Evolutionary conservation across 495 filamentous ascomycete genomes (phyloP).

Genomic region (Parathielavia appendiculata): DNA sequence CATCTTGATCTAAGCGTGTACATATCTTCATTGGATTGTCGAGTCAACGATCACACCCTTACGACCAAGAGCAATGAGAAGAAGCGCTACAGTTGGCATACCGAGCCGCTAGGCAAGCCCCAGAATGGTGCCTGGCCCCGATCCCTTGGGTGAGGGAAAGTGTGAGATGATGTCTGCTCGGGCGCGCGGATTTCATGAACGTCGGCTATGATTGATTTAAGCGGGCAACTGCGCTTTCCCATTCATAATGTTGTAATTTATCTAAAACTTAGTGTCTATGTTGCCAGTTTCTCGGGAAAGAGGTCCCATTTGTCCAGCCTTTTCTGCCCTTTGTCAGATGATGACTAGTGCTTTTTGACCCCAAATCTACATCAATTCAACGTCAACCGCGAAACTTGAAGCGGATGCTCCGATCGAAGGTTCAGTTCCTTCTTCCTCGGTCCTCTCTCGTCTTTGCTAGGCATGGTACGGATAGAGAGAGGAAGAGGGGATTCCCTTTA

Average conservation of each 20-base stretch:
- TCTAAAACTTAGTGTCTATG: constrained; percentile 1
- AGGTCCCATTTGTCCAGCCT: background rate
- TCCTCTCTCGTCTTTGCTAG: too few relatives aligned
- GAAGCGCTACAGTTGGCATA: constrained; percentile 14
- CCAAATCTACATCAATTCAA: too few relatives aligned
- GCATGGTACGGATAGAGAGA: too few relatives aligned
- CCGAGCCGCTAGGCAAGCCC: background rate
- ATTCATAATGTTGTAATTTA: constrained; percentile 19
- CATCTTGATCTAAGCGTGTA: constrained; percentile 12
- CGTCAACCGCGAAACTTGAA: too few relatives aligned
- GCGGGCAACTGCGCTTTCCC: constrained; percentile 7
- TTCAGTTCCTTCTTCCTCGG: too few relatives aligned
- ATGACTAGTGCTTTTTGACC: background rate
- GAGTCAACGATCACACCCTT: background rate
- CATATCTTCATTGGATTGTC: constrained; percentile 10
- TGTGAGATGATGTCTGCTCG: background rate
- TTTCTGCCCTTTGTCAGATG: background rate
- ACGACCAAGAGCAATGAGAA: constrained; percentile 9
- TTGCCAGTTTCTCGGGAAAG: background rate
- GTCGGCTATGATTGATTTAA: constrained; percentile 11
- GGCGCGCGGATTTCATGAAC: constrained; percentile 8
- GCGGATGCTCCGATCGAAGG: too few relatives aligned
- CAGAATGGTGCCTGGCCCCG: background rate
- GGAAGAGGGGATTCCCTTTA: too few relatives aligned
- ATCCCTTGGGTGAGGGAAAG: background rate